Base-by-base conservation (phyloP, 2,329 filamentous ascomycete species). In the Monosporascus sp. region DNA sequence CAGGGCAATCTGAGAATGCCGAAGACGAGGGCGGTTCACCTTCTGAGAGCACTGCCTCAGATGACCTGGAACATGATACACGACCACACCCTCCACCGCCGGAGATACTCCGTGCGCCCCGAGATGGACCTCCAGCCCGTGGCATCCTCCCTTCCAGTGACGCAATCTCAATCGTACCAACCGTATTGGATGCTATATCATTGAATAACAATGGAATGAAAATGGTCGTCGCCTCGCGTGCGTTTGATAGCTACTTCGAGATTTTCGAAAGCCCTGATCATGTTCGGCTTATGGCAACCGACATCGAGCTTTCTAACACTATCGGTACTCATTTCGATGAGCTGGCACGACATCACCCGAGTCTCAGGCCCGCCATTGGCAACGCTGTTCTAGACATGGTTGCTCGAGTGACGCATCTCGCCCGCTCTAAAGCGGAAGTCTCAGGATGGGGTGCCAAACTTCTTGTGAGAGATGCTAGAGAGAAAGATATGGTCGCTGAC, bases 251-350 rank as follows among this genome's bases (percentile, higher is more conserved):
- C 61, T 97, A 92, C 68, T 88, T 99, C 59, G 90, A 97, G 67
- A 91, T 97, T n/a, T 99, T 99, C 60, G 90, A 97, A 70, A 97
- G 91, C 60, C 86, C 91, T 2, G 81, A 85, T 17, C 95, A 99
- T 70, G 85, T 99, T 54, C 89, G 88, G 62, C 88, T 87, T 58
- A 85, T 99, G 79, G 85, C 89, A 57, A 76, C 78, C 38, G 93
- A 96, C 59, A 76, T 80, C 5, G 75, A 78, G 37, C 78, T 95
- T 54, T 81, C 92, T 9, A 81, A 81, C 31, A 82, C 84, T 40
- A 80, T 99, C 49, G 94, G 94, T 11, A 82, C 82, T 26, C 88
- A 86, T 41, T 97, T 99, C 65, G 94, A 99, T 68, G 94, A 99
- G 70, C 80, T 99, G 55, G 88, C 93, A 50, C 86, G 94, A 41